Percentiles rank a stretch among this genome's conserved stretches.
Evolutionary conservation across 306 rosid genomes (phyloP).

Genomic region (Heteromeles arbutifolia): DNA sequence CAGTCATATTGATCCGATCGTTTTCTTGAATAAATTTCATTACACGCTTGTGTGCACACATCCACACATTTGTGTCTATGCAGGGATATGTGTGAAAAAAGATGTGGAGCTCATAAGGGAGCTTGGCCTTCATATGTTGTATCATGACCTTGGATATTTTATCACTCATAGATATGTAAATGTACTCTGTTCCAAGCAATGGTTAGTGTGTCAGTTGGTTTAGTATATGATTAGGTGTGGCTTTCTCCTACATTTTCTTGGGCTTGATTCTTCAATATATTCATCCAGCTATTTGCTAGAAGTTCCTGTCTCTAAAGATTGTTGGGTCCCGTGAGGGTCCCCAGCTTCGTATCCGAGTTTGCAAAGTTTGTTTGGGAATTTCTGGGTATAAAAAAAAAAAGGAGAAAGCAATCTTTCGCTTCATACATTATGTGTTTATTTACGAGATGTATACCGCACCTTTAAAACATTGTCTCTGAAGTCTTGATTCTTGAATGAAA

Average conservation of each 20-base stretch:
- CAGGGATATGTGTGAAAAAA: too few species aligned
- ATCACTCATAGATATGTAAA: neutral
- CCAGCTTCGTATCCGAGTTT: neutral
- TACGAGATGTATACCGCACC: neutral
- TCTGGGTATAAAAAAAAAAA: neutral
- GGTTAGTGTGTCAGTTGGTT: neutral
- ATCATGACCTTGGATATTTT: neutral
- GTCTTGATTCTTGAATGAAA: neutral
- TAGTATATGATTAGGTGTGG: neutral
- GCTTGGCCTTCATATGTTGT: neutral
- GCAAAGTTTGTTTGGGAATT: neutral
- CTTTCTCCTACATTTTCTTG: neutral
- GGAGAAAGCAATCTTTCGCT: neutral
- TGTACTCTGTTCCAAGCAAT: neutral
- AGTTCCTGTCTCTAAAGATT: neutral
- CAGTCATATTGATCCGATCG: neutral
- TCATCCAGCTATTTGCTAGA: neutral
- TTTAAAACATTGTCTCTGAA: neutral
- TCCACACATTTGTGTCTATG: neutral
- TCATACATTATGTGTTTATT: neutral
- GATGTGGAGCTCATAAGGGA: neutral
- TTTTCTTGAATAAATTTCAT: neutral
- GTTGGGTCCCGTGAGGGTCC: neutral
- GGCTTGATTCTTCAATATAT: neutral
- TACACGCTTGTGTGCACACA: too few species aligned